phyloP scores from a whole-genome alignment of 805 yeast species.

The Komagataella pseudopastoris region DNA sequence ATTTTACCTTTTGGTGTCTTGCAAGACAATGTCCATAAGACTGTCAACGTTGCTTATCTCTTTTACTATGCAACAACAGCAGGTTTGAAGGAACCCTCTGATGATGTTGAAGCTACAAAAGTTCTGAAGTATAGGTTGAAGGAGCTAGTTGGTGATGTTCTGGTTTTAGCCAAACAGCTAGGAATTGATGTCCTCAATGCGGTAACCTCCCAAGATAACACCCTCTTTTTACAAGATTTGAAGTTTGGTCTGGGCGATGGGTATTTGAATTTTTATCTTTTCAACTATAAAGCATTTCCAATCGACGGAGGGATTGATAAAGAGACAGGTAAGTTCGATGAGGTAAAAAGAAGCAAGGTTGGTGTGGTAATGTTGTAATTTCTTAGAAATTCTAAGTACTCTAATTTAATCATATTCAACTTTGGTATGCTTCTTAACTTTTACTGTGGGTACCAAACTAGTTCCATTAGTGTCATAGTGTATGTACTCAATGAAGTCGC shows the following conservation, averaged over 20 bases:
- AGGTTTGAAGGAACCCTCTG: slow-evolving; percentile 25
- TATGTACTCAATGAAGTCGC: slow-evolving; percentile 31
- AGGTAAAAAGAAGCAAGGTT: slow-evolving; percentile 56
- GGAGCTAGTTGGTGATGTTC: slow-evolving; percentile 55
- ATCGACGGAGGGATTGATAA: slow-evolving; percentile 68
- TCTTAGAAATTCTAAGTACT: not conserved
- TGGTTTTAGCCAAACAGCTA: slow-evolving; percentile 53
- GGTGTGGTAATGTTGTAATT: slow-evolving; percentile 75
- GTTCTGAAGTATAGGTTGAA: slow-evolving; percentile 45
- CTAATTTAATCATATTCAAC: slow-evolving; percentile 10
- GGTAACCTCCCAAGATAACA: slow-evolving; percentile 79
- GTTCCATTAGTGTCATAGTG: slow-evolving; percentile 10
- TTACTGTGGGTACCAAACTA: slow-evolving; percentile 1
- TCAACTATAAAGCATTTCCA: slow-evolving; percentile 78
- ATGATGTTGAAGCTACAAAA: slow-evolving; percentile 24
- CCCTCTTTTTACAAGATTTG: slow-evolving; percentile 65
- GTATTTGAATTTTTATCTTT: slow-evolving; percentile 74
- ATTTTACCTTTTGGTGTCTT: slow-evolving; percentile 79
- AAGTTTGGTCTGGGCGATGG: slow-evolving; percentile 95
- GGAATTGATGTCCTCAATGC: slow-evolving; percentile 91
- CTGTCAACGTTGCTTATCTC: slow-evolving; percentile 75
- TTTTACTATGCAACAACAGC: slow-evolving; percentile 80
- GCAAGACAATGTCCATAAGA: slow-evolving; percentile 44
- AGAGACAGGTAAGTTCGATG: slow-evolving; percentile 35
- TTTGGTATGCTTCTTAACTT: slow-evolving; percentile 7